A percentile compares a stretch with the other conserved stretches of the same genome.
Conservation (phyloP, 1,139 yeast species). For the Saccharomyces pastorianus region DNA sequence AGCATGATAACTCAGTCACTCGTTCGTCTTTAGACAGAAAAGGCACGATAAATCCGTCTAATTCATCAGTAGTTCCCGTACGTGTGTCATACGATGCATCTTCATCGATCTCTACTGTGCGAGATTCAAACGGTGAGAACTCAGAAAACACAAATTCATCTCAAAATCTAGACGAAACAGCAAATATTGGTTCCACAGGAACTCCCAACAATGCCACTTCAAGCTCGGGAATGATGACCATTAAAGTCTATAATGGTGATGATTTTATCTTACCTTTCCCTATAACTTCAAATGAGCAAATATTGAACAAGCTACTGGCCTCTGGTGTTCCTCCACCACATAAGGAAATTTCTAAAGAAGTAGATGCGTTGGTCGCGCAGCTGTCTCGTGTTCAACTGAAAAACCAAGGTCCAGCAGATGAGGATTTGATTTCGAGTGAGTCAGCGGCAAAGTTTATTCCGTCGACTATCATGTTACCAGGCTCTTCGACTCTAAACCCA, state of each 20-base stretch:
- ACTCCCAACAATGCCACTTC: slow-evolving; percentile 5
- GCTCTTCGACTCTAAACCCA: slow-evolving; percentile 41
- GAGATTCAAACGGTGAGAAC: background rate
- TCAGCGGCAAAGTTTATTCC: slow-evolving; percentile 44
- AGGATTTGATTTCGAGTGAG: slow-evolving; percentile 26
- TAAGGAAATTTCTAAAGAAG: slow-evolving; percentile 11
- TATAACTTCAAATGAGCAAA: slow-evolving; percentile 22
- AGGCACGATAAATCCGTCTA: slow-evolving; percentile 2
- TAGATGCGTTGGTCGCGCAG: slow-evolving; percentile 24
- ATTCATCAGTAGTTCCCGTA: slow-evolving; percentile 4
- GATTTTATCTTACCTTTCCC: slow-evolving; percentile 25
- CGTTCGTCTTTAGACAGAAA: slow-evolving; percentile 2
- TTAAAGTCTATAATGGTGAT: slow-evolving; percentile 25
- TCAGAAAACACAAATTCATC: background rate
- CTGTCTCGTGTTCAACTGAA: slow-evolving; percentile 22
- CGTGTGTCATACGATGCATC: slow-evolving; percentile 4
- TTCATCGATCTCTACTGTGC: background rate
- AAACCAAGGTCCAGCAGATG: slow-evolving; percentile 25
- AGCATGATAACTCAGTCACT: slow-evolving; percentile 1
- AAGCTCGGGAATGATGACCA: slow-evolving; percentile 23
- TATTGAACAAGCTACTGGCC: slow-evolving; percentile 19
- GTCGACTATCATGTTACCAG: slow-evolving; percentile 57
- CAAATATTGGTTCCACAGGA: background rate
- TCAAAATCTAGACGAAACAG: slow-evolving; percentile 11
- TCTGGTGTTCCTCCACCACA: slow-evolving; percentile 25